phyloP scores from a whole-genome alignment of 2,329 filamentous ascomycete species.

The Botrytis aclada region DNA sequence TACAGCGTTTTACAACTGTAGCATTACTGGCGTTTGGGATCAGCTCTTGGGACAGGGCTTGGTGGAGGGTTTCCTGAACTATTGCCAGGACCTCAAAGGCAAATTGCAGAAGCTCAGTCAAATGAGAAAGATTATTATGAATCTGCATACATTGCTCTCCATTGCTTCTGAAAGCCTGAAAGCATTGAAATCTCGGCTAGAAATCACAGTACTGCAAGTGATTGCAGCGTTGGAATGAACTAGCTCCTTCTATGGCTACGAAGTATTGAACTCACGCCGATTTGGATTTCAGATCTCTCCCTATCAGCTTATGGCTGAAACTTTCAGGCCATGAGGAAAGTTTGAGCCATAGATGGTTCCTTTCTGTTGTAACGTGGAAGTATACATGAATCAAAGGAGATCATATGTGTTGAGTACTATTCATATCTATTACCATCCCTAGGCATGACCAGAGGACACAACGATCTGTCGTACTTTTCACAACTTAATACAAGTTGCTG shows the following conservation, averaged over 20 bases:
- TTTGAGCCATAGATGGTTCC: neutral
- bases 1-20: constrained; percentile 31
- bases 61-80: neutral
- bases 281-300: neutral
- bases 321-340: neutral
- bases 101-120: constrained; percentile 7
- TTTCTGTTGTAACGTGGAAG: neutral
- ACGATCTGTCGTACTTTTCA: neutral
- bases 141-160: neutral
- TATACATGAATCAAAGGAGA: neutral
- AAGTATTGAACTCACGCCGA: neutral
- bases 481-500: neutral
- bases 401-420: neutral
- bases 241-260: neutral
- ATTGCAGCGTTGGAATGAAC: neutral
- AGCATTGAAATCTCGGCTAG: neutral
- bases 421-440: neutral
- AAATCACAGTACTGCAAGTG: neutral
- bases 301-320: neutral
- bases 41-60: neutral
- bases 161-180: no score
- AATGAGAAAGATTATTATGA: constrained; percentile 5
- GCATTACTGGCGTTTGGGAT: constrained; percentile 34
- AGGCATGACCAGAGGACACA: neutral
- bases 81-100: neutral